These are phyloP conservation scores for Didymella pinodella DNA, from an alignment of 2,329 filamentous ascomycete genomes.

Conservation along the genomic window DNA sequence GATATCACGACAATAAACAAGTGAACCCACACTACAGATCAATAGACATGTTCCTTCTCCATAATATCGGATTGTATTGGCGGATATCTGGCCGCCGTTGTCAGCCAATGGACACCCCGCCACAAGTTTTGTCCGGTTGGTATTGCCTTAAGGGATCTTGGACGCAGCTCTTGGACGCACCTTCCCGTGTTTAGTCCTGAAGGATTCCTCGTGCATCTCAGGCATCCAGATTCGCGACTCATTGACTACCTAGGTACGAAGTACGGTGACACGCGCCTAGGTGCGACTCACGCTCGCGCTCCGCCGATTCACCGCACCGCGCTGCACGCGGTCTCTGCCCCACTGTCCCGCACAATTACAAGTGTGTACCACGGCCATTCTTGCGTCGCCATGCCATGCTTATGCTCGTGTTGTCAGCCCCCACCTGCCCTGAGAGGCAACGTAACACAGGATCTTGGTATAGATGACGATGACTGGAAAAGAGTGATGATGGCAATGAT, in stretches of 20 bases:
- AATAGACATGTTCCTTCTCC: neutral
- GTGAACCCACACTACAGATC: neutral
- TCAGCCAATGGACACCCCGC: neutral
- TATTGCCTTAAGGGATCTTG: constrained; percentile 1
- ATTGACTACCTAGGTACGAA: neutral
- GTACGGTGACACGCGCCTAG: neutral
- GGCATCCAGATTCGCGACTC: constrained; percentile 11
- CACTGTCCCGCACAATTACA: neutral
- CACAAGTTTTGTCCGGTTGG: neutral
- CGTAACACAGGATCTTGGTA: neutral
- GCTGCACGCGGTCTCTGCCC: neutral
- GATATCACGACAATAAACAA: neutral
- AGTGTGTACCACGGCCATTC: neutral
- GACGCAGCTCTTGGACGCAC: neutral
- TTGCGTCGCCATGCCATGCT: constrained; percentile 2
- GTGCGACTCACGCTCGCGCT: neutral
- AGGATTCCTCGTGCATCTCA: constrained; percentile 8
- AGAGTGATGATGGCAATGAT: neutral
- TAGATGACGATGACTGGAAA: neutral
- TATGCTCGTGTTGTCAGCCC: constrained; percentile 17
- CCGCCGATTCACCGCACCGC: neutral
- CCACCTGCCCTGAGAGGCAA: constrained; percentile 12
- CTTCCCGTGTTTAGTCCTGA: constrained; percentile 10
- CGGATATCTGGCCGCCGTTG: neutral
- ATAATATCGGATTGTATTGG: neutral